A percentile compares a stretch with the other conserved stretches of the same genome.
Conservation (phyloP, 352 stramenopile species). For the Globisporangium recalcitrans region DNA sequence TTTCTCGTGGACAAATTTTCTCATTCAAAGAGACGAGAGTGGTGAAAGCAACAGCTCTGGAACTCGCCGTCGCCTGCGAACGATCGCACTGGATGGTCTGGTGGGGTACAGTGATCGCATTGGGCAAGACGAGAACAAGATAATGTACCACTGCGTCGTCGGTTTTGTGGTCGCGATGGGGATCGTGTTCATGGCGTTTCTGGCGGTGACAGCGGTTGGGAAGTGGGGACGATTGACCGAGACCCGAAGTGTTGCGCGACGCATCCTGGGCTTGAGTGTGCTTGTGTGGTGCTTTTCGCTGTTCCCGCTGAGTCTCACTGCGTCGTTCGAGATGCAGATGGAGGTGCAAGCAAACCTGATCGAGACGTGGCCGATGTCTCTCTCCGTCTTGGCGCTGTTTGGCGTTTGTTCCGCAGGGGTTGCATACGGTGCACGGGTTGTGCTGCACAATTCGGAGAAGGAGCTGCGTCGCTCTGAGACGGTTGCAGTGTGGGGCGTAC, state of each 20-base stretch:
- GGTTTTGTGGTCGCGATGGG: slow-evolving; percentile 21
- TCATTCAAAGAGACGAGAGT: slow-evolving; percentile 23
- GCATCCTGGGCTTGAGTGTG: slow-evolving; percentile 31
- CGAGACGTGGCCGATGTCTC: slow-evolving; percentile 14
- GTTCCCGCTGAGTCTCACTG: slow-evolving; percentile 32
- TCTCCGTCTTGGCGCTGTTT: slow-evolving; percentile 23
- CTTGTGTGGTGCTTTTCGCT: slow-evolving; percentile 36
- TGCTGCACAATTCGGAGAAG: slow-evolving; percentile 21
- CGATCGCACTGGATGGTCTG: slow-evolving; percentile 20
- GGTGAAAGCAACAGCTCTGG: neutral
- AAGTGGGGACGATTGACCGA: neutral
- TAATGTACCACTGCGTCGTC: slow-evolving; percentile 25
- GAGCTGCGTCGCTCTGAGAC: slow-evolving; percentile 23
- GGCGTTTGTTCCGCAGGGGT: slow-evolving; percentile 23
- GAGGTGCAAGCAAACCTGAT: slow-evolving; percentile 17
- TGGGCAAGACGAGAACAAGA: slow-evolving; percentile 19
- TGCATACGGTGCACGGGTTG: slow-evolving; percentile 4
- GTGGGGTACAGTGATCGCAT: slow-evolving; percentile 30
- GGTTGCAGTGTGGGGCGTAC: slow-evolving; percentile 26
- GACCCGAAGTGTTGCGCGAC: slow-evolving; percentile 21
- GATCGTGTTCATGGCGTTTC: slow-evolving; percentile 18
- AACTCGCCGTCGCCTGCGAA: slow-evolving; percentile 18
- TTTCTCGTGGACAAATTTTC: slow-evolving; percentile 42
- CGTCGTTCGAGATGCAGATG: slow-evolving; percentile 32
- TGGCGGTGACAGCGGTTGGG: slow-evolving; percentile 12